Evolutionary conservation across 306 rosid species (phyloP).

Genomic region (Prunus davidiana): DNA sequence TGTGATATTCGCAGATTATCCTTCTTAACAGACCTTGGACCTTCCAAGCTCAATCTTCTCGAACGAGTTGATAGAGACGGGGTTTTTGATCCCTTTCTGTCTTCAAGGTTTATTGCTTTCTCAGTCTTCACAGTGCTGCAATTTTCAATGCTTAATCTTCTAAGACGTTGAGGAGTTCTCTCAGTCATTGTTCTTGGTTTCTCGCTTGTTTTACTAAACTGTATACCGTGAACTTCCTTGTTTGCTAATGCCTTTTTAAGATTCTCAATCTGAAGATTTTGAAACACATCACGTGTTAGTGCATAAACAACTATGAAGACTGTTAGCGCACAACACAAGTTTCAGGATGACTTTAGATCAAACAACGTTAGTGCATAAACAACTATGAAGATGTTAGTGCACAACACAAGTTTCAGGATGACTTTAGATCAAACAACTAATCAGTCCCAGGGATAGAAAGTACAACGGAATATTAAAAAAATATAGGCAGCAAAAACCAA

Average conservation of each 20-base stretch:
- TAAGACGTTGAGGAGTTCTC: conserved; percentile 56
- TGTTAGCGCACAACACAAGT: neutral
- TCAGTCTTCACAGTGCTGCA: conserved; percentile 41
- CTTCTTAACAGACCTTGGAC: conserved; percentile 57
- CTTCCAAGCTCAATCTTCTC: conserved; percentile 82
- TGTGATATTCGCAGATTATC: conserved; percentile 34
- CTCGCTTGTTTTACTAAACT: conserved; percentile 32
- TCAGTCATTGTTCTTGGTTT: conserved; percentile 39
- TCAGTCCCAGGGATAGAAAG: neutral
- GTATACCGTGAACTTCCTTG: conserved; percentile 45
- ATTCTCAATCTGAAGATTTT: conserved; percentile 57
- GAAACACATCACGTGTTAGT: neutral
- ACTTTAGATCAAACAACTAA: neutral
- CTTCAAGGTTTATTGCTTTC: conserved; percentile 34
- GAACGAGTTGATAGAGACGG: conserved; percentile 44
- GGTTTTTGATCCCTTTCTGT: conserved; percentile 47
- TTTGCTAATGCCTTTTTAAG: conserved; percentile 70
- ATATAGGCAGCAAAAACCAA: neutral
- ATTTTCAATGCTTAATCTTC: conserved; percentile 82
- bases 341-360: neutral
- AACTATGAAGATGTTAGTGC: neutral
- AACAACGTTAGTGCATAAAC: neutral
- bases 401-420: neutral
- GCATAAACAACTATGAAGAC: neutral
- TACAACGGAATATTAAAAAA: neutral